Percentiles rank a stretch among this genome's conserved stretches.
Conservation (phyloP, 73 alveolate genomes). For the Urostyla sp. region DNA sequence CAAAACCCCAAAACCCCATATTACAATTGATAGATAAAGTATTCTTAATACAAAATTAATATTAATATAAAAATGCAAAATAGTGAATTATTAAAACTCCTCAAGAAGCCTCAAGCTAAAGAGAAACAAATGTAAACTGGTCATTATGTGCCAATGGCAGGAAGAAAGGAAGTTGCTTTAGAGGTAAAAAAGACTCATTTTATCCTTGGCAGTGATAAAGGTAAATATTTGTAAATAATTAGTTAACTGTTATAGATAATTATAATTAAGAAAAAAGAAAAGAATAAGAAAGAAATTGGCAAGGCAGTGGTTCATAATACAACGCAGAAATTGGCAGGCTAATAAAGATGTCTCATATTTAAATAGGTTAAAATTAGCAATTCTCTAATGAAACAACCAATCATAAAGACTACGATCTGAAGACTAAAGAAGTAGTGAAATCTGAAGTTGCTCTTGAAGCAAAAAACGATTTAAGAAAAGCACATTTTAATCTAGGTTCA, state of each 20-base stretch:
- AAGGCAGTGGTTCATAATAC: not conserved
- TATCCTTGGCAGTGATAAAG: constrained; percentile 2
- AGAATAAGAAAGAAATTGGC: constrained; percentile 12
- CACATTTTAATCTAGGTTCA: constrained; percentile 21
- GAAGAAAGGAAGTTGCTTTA: constrained; percentile 28
- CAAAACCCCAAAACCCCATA: no score
- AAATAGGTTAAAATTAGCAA: constrained; percentile 22
- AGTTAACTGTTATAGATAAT: constrained; percentile 11
- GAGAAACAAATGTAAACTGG: no score
- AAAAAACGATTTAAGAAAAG: constrained; percentile 17
- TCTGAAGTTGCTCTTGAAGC: constrained; percentile 12
- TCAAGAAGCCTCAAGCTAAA: no score
- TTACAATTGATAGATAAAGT: no score
- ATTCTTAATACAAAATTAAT: no score
- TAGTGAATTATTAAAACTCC: no score
- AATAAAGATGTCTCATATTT: constrained; percentile 12
- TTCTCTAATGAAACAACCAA: constrained; percentile 1
- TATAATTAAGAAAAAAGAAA: not conserved
- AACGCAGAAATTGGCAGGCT: not conserved
- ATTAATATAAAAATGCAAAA: no score
- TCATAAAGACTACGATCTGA: constrained; percentile 1
- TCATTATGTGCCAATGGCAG: constrained; percentile 21
- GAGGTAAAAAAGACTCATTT: constrained; percentile 29
- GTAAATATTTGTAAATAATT: not conserved
- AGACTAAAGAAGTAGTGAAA: not conserved